Percentiles rank a stretch among this genome's conserved stretches.
phyloP scores from a whole-genome alignment of 2,329 filamentous ascomycete genomes.

The Kalmusia sp. region DNA sequence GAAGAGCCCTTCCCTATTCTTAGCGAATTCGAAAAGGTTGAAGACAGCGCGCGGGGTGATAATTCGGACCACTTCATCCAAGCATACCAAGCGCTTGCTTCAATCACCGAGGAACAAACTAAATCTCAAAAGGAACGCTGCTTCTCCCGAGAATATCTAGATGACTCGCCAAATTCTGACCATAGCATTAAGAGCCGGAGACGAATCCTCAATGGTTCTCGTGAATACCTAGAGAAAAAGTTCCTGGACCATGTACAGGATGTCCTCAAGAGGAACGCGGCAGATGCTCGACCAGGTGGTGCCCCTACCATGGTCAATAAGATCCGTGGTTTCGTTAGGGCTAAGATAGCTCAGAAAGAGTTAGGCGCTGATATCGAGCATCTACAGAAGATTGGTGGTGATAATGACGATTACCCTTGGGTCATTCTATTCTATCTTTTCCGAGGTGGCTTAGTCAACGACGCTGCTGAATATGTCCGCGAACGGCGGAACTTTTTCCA shows the following conservation, averaged over 20 bases:
- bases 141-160: slow-evolving; percentile 78
- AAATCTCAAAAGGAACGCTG: slow-evolving; percentile 74
- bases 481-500: slow-evolving; percentile 84
- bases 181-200: slow-evolving; percentile 74
- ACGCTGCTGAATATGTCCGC: slow-evolving; percentile 87
- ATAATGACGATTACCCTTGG: slow-evolving; percentile 84
- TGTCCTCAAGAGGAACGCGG: slow-evolving; percentile 80
- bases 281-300: slow-evolving; percentile 88
- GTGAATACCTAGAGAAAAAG: slow-evolving; percentile 78
- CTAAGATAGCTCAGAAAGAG: slow-evolving; percentile 81
- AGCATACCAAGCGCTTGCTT: slow-evolving; percentile 81
- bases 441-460: slow-evolving; percentile 80
- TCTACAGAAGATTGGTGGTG: slow-evolving; percentile 71
- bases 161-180: slow-evolving; percentile 72
- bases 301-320: slow-evolving; percentile 88
- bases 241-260: slow-evolving; percentile 81
- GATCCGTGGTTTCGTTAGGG: slow-evolving; percentile 88
- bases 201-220: slow-evolving; percentile 80
- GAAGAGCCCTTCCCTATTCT: slow-evolving; percentile 75
- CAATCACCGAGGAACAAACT: slow-evolving; percentile 77
- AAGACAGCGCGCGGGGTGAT: slow-evolving; percentile 72
- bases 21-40: slow-evolving; percentile 76
- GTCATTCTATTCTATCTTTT: slow-evolving; percentile 92
- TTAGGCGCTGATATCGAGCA: slow-evolving; percentile 81
- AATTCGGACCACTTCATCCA: slow-evolving; percentile 78